Conservation (phyloP, 306 rosid species). For the Clitoria ternatea region DNA sequence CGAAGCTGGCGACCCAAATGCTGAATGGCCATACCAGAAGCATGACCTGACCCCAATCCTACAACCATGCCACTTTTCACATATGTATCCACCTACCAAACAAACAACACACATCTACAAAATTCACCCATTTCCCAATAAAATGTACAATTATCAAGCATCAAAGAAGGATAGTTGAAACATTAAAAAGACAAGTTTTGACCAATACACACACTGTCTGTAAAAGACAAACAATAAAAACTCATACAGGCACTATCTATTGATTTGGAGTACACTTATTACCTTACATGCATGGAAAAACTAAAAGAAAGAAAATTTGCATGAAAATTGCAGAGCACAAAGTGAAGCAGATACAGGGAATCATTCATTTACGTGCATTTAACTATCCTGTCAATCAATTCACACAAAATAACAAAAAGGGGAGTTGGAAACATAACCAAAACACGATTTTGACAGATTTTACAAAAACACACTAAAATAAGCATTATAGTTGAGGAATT, state of each 20-base stretch:
- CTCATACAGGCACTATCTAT: neutral
- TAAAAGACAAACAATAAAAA: neutral
- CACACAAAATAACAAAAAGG: neutral
- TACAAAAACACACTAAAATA: neutral
- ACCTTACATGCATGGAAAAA: neutral
- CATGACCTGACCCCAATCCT: slow-evolving; percentile 83
- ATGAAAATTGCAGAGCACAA: neutral
- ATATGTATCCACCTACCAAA: slow-evolving; percentile 69
- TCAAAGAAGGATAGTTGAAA: neutral
- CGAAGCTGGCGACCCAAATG: slow-evolving; percentile 85
- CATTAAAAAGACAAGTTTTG: neutral
- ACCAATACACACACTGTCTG: neutral
- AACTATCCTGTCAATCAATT: neutral
- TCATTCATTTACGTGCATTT: neutral
- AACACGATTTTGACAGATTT: neutral
- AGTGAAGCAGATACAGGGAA: neutral
- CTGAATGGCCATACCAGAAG: slow-evolving; percentile 79
- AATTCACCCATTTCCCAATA: slow-evolving; percentile 17
- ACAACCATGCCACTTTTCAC: slow-evolving; percentile 75
- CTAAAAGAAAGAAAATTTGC: neutral
- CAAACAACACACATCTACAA: slow-evolving; percentile 14
- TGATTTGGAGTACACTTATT: neutral
- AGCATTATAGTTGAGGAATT: neutral
- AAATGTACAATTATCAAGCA: neutral
- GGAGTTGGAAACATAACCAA: neutral